Conservation (phyloP, 2,329 filamentous ascomycete species). For the Pleomassaria siparia region DNA sequence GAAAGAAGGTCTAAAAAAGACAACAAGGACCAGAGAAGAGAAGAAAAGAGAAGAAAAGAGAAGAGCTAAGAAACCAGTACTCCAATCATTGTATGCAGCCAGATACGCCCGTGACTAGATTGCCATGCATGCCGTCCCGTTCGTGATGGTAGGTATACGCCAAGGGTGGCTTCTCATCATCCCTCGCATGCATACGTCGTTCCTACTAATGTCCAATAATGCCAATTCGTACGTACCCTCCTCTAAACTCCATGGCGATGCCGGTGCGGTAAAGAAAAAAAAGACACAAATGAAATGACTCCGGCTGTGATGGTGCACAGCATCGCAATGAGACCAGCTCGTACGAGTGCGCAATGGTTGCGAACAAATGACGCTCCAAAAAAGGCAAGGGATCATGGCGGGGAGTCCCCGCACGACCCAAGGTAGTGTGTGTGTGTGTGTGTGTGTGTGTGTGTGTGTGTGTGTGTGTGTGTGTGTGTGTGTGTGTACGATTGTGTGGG, state of each 20-base stretch:
- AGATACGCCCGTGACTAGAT: slow-evolving; percentile 17
- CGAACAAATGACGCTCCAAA: neutral
- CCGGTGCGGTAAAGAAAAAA: slow-evolving; percentile 11
- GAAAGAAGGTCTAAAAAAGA: slow-evolving; percentile 3
- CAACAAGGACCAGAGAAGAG: slow-evolving; percentile 3
- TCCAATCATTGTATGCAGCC: slow-evolving; percentile 20
- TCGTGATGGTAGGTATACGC: slow-evolving; percentile 32
- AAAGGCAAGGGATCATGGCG: neutral
- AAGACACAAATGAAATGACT: slow-evolving; percentile 13
- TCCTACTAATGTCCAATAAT: slow-evolving; percentile 12
- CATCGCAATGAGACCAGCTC: slow-evolving; percentile 25
- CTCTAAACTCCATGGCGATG: slow-evolving; percentile 33
- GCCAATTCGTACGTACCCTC: slow-evolving; percentile 5
- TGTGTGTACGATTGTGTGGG: neutral
- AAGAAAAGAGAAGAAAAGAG: slow-evolving; percentile 4
- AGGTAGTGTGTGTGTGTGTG: neutral
- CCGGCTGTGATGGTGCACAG: slow-evolving; percentile 12
- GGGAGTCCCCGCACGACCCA: neutral
- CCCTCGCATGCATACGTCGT: slow-evolving; percentile 16
- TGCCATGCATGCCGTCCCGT: slow-evolving; percentile 17
- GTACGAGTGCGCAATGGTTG: slow-evolving; percentile 18
- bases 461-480: too few relatives aligned
- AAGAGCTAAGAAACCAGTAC: slow-evolving; percentile 5
- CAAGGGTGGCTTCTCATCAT: slow-evolving; percentile 12
- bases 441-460: too few relatives aligned